phyloP scores from a whole-genome alignment of 2,329 filamentous ascomycete genomes.

The Cladophialophora bantiana region DNA sequence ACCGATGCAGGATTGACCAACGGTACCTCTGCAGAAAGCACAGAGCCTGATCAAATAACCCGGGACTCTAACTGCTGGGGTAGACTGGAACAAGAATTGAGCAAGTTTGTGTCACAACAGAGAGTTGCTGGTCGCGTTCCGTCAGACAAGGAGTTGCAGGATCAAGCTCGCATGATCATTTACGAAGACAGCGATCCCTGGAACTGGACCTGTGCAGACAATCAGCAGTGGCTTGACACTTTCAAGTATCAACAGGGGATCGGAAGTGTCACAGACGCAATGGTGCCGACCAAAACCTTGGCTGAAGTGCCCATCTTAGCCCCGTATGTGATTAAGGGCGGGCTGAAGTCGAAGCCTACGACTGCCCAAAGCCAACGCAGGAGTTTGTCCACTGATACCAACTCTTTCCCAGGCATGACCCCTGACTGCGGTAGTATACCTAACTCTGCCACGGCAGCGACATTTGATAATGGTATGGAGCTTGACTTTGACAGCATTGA shows the following conservation, averaged over 20 bases:
- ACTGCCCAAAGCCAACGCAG: slow-evolving; percentile 35
- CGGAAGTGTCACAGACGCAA: slow-evolving; percentile 34
- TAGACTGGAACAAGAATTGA: slow-evolving; percentile 51
- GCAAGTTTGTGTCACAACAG: slow-evolving; percentile 48
- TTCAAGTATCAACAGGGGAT: slow-evolving; percentile 54
- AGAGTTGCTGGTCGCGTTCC: slow-evolving; percentile 46
- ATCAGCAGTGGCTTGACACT: slow-evolving; percentile 54
- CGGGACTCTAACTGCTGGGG: slow-evolving; percentile 49
- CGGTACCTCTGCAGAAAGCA: slow-evolving; percentile 32
- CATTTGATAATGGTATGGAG: slow-evolving; percentile 37
- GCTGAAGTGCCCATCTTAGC: slow-evolving; percentile 52
- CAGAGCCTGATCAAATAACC: slow-evolving; percentile 38
- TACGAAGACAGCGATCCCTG: slow-evolving; percentile 45
- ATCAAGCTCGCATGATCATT: slow-evolving; percentile 44
- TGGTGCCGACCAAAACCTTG: slow-evolving; percentile 22
- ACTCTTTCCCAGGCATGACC: slow-evolving; percentile 16
- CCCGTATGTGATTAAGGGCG: slow-evolving; percentile 51
- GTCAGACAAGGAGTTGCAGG: slow-evolving; percentile 45
- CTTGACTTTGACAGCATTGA: slow-evolving; percentile 41
- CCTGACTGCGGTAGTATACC: slow-evolving; percentile 28
- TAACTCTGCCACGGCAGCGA: slow-evolving; percentile 20
- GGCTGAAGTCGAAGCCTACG: slow-evolving; percentile 46
- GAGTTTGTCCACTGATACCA: slow-evolving; percentile 25
- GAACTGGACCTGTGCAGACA: slow-evolving; percentile 56
- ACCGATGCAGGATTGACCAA: slow-evolving; percentile 35